These are phyloP conservation scores for Tilletia walkeri DNA, from an alignment of 1,284 basidiomycete species.

Conservation along the genomic window DNA sequence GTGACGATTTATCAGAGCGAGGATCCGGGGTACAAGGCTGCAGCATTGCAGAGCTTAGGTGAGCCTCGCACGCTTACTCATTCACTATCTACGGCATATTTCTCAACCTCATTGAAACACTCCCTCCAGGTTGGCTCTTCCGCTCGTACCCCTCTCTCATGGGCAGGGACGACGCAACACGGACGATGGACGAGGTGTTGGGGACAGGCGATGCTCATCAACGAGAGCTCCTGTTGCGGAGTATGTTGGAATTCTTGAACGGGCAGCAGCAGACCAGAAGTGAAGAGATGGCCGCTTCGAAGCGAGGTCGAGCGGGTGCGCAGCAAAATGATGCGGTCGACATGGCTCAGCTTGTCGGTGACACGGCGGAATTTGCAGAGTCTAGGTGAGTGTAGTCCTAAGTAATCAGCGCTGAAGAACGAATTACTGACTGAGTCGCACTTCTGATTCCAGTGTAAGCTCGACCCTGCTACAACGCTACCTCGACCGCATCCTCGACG, in stretches of 20 bases:
- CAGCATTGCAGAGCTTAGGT: slow-evolving; percentile 74
- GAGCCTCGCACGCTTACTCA: background rate
- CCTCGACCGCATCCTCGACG: slow-evolving; percentile 74
- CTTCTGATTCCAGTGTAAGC: slow-evolving; percentile 67
- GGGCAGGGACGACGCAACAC: slow-evolving; percentile 71
- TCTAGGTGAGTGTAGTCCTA: slow-evolving; percentile 66
- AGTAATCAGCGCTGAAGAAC: background rate
- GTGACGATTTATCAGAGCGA: slow-evolving; percentile 70
- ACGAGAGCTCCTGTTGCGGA: slow-evolving; percentile 72
- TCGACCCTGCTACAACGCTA: slow-evolving; percentile 92
- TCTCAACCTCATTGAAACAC: background rate
- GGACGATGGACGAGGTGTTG: slow-evolving; percentile 88
- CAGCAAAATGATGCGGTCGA: slow-evolving; percentile 23
- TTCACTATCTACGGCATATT: too few relatives aligned
- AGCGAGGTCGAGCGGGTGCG: background rate
- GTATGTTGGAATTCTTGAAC: slow-evolving; percentile 70
- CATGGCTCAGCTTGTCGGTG: slow-evolving; percentile 89
- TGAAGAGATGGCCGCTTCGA: slow-evolving; percentile 29
- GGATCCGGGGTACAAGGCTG: slow-evolving; percentile 63
- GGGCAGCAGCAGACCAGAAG: slow-evolving; percentile 29
- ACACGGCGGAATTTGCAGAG: slow-evolving; percentile 88
- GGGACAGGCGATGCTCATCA: slow-evolving; percentile 68
- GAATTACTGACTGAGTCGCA: background rate
- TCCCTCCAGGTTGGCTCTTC: slow-evolving; percentile 67
- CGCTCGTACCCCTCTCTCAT: slow-evolving; percentile 86